Evolutionary conservation across 331 rosid species (phyloP).

Genomic region (Quercus phellos): DNA sequence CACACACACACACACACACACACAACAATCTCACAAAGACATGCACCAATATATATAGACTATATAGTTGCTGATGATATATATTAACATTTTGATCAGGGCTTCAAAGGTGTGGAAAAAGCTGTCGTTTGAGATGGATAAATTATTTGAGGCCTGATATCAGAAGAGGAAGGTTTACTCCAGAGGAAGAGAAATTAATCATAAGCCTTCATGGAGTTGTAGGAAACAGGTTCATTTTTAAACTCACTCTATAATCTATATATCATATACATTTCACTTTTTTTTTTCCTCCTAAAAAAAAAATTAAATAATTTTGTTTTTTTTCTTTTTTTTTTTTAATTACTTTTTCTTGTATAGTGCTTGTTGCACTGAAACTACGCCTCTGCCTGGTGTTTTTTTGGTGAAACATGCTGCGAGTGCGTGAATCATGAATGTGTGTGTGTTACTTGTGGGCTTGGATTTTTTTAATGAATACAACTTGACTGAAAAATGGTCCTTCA

Average conservation of each 20-base stretch:
- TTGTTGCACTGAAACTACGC: background rate
- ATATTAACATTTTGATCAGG: constrained; percentile 25
- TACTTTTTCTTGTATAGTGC: background rate
- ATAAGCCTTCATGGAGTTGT: constrained; percentile 70
- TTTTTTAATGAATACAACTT: constrained; percentile 1
- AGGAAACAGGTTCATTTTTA: constrained; percentile 55
- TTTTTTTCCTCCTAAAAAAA: too few relatives aligned
- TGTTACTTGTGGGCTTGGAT: background rate
- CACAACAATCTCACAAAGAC: background rate
- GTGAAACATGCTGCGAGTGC: background rate
- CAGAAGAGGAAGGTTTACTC: constrained; percentile 78
- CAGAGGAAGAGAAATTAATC: constrained; percentile 72
- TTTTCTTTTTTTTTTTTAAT: too few relatives aligned
- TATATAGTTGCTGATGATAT: background rate
- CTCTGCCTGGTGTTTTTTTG: background rate
- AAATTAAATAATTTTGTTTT: too few relatives aligned
- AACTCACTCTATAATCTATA: background rate
- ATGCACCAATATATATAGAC: background rate
- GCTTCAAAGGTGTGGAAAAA: constrained; percentile 81
- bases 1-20: too few relatives aligned
- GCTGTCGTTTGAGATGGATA: constrained; percentile 80
- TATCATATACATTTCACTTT: background rate
- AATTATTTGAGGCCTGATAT: constrained; percentile 82
- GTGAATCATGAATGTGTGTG: background rate
- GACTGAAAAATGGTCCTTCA: constrained; percentile 9